Evolutionary conservation across 2,329 filamentous ascomycete species (phyloP).

Genomic region (Neonectria coccinea): DNA sequence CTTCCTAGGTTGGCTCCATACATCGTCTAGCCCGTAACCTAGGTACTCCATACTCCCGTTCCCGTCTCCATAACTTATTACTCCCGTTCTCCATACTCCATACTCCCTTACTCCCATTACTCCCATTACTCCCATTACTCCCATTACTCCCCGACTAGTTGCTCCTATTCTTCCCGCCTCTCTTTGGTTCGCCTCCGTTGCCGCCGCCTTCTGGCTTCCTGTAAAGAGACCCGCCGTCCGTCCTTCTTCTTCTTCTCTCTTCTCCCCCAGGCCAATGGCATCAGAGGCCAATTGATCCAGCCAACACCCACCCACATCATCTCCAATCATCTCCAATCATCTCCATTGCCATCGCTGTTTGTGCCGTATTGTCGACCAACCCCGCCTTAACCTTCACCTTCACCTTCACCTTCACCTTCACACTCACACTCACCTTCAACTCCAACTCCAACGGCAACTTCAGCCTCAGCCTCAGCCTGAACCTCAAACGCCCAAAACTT

Average conservation of each 20-base stretch:
- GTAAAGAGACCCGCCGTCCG: not conserved
- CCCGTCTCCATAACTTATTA: too few relatives aligned
- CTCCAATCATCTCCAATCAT: slow-evolving; percentile 2
- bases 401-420: too few relatives aligned
- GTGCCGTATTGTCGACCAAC: not conserved
- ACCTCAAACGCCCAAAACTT: not conserved
- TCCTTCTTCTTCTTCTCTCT: not conserved
- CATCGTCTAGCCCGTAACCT: too few relatives aligned
- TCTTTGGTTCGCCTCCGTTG: not conserved
- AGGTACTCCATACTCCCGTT: not conserved
- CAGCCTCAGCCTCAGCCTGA: not conserved
- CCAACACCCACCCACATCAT: slow-evolving; percentile 13
- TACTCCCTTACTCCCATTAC: not conserved
- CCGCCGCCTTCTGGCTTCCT: not conserved
- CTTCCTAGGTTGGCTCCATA: not conserved
- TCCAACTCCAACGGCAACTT: slow-evolving; percentile 2
- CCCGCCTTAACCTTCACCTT: not conserved
- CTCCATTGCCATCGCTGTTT: not conserved
- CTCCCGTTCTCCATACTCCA: not conserved
- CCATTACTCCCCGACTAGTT: not conserved
- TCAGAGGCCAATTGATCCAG: slow-evolving; percentile 28
- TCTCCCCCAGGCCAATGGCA: not conserved
- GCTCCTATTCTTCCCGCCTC: slow-evolving; percentile 14
- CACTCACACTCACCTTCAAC: not conserved
- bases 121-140: not conserved